Base-by-base conservation (phyloP, 345 rosid genomes). In the Nasturtium officinale region DNA sequence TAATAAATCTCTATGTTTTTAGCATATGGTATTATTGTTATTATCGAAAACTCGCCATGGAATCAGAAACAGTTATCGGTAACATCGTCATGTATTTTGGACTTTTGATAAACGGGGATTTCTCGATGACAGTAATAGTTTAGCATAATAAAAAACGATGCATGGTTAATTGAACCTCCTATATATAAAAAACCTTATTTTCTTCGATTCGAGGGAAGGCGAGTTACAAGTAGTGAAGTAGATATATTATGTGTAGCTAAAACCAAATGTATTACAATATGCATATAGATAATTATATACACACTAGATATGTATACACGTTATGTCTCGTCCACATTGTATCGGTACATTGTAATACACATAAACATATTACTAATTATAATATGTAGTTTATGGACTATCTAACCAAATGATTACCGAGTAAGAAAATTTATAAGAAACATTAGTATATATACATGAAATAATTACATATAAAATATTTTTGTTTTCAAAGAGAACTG, bases 11-110 rank as follows among this genome's bases (percentile, higher is more conserved):
- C 18, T 33, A 53, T 53, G 26, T 42, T 67, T 69, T 21, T 58
- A 58, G 56, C 60, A 0, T 17, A 32, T 50, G 28, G 23, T 29
- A 33, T 18, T 58, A 32, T 62, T 69, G 71, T 55, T 55, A 63
- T 17, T 4, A 69, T 45, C 74, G 53, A 63, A 77, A 63, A 33
- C 63, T 63, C 45, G 45, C 57, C 51, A 54, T 23, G 37, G 65
- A 61, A 62, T 53, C 69, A 69, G 65, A 69, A 69, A 40, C 28
- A 76, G 37, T 63, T 71, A 40, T 47, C 29, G 75, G 72, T 48
- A 64, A 56, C 28, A 63, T 71, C 70, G 65, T 62, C 69, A 13
- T 43, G 69, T 53, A 75, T 42, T 59, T 75, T 52, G 69, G 50
- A 67, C 23, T 75, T 9, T 52, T 57, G 62, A 67, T 52, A 51